Evolutionary conservation across 805 yeast genomes (phyloP).

Genomic region (Pichia cephalocereana): DNA sequence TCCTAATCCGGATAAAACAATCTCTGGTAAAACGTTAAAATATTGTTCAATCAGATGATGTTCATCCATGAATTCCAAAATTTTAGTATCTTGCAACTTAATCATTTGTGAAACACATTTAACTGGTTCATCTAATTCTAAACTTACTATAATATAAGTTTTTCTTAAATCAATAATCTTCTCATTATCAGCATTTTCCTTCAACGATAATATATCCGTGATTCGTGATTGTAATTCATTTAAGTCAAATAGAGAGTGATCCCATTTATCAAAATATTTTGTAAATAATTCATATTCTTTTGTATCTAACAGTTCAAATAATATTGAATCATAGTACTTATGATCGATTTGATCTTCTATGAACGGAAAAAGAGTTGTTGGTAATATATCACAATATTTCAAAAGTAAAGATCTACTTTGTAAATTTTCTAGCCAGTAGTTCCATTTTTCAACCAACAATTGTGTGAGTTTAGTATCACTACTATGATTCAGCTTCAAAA

Average conservation of each 20-base stretch:
- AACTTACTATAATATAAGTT: constrained; percentile 43
- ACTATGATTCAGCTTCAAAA: constrained; percentile 24
- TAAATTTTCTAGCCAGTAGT: constrained; percentile 47
- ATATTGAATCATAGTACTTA: constrained; percentile 35
- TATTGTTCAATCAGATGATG: constrained; percentile 54
- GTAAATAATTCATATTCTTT: constrained; percentile 30
- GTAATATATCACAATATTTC: constrained; percentile 46
- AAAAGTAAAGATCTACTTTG: constrained; percentile 37
- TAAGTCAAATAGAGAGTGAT: constrained; percentile 42
- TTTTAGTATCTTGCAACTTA: constrained; percentile 40
- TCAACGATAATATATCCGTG: neutral
- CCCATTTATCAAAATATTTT: constrained; percentile 48
- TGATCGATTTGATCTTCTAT: constrained; percentile 22
- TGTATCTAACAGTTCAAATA: constrained; percentile 36
- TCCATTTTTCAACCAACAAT: constrained; percentile 45
- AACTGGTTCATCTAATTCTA: constrained; percentile 46
- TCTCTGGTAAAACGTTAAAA: constrained; percentile 39
- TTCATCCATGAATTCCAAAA: constrained; percentile 48
- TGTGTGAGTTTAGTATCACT: constrained; percentile 15
- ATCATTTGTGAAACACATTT: constrained; percentile 61
- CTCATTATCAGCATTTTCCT: neutral
- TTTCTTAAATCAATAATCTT: constrained; percentile 27
- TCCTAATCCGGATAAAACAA: constrained; percentile 30
- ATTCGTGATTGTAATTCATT: constrained; percentile 16
- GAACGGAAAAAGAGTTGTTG: constrained; percentile 26